These are phyloP conservation scores for Zancudomyces culisetae DNA, from an alignment of 371 early-diverging fungal species.

Conservation along the genomic window DNA sequence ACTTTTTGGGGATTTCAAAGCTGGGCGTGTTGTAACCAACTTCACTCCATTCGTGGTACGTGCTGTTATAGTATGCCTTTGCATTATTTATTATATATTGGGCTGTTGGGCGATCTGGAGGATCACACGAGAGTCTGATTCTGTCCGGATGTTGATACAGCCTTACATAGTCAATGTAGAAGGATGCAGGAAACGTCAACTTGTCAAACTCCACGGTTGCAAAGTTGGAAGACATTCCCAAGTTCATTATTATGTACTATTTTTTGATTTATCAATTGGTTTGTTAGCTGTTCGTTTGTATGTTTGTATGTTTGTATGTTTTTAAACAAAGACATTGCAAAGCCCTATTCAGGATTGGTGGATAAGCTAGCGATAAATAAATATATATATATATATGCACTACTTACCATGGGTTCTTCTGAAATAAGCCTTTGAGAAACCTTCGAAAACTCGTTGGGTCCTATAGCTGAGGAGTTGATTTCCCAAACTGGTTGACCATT, in stretches of 20 bases:
- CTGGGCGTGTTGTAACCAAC: constrained; percentile 21
- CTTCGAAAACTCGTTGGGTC: constrained; percentile 21
- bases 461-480: constrained; percentile 23
- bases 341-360: not conserved
- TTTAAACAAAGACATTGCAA: not conserved
- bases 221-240: constrained; percentile 27
- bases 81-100: constrained; percentile 29
- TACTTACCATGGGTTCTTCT: constrained; percentile 27
- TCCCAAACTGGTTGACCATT: constrained; percentile 24
- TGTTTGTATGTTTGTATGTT: too few relatives aligned
- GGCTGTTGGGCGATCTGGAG: constrained; percentile 27
- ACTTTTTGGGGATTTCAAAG: constrained; percentile 14
- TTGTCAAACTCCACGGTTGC: constrained; percentile 17
- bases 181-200: constrained; percentile 23
- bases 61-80: constrained; percentile 23
- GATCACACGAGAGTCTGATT: constrained; percentile 31
- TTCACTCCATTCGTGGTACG: constrained; percentile 17
- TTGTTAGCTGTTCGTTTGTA: too few relatives aligned
- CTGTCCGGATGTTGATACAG: constrained; percentile 32
- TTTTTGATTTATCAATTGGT: not conserved
- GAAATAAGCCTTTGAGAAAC: constrained; percentile 24
- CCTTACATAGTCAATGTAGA: constrained; percentile 31
- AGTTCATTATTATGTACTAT: constrained; percentile 25
- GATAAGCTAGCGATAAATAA: not conserved
- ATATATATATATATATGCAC: not conserved